Evolutionary conservation across 257 asterid species (phyloP), one percentile per base, ranked within the genome.

Genomic region (Plantago ovata): DNA sequence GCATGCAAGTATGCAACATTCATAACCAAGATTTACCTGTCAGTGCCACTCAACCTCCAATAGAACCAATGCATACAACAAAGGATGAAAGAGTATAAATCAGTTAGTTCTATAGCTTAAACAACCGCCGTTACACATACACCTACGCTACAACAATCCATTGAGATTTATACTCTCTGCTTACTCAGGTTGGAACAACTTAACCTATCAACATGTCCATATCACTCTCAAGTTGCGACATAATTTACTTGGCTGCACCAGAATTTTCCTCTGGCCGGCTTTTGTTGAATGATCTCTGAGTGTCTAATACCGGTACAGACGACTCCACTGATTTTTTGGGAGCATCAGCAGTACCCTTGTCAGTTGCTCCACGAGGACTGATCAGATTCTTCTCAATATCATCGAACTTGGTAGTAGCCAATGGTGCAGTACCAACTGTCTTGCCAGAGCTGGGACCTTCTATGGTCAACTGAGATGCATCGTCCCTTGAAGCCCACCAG

Each of bases 401-500:
- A 62, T 79, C 97, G 14, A 75, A 79, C 79, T 85, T 81, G 59
- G 87, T 82, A 45, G 97, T 80, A 11, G 87, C 92, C 40, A 65
- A 59, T 20, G 95, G 94, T 60, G 77, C 84, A 2, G 80, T 68
- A 4, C 90, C 90, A 10, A 73, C 86, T 0, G 62, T 66, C 72
- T 50, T 72, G 8, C 67, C 69, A 14, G 84, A 58, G 59, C 60
- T 81, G 33, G 96, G 77, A 40, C 70, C 87, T 40, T 76, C 94
- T 40, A 91, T 79, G 20, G 95, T 81, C 72, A 87, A 52, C 9
- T 79, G 18, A 40, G 98, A 77, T 46, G 74, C 87, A 62, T 83
- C 89, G 7, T 91, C 95, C 58, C 94, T 79, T 21, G 95, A 85
- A 18, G 96, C 86, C 64, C 74, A 87, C 96, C 96, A 87, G 40